Conservation (phyloP, 2,329 filamentous ascomycete species). For the Gnomoniopsis sp. region DNA sequence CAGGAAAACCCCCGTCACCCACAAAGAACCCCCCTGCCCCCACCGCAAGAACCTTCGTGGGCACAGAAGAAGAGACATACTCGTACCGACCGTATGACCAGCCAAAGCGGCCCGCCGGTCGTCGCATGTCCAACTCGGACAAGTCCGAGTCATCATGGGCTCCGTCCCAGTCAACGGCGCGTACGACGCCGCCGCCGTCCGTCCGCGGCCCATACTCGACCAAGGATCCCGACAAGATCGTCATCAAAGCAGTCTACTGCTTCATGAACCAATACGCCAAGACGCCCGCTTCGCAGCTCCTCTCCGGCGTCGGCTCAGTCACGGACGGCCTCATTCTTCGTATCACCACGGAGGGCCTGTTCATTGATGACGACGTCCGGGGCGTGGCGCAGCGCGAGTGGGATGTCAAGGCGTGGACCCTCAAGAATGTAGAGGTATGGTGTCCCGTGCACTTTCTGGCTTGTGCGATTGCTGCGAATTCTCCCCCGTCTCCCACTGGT, state of each 20-base stretch:
- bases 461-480: slow-evolving; percentile 36
- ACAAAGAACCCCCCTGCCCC: slow-evolving; percentile 40
- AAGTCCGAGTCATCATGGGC: slow-evolving; percentile 85
- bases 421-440: slow-evolving; percentile 90
- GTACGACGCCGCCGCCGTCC: slow-evolving; percentile 79
- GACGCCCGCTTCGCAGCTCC: slow-evolving; percentile 85
- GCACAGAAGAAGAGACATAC: slow-evolving; percentile 62
- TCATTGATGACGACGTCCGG: slow-evolving; percentile 94
- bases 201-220: slow-evolving; percentile 77
- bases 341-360: slow-evolving; percentile 90
- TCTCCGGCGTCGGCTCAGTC: slow-evolving; percentile 78
- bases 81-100: slow-evolving; percentile 78
- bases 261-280: slow-evolving; percentile 88
- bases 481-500: slow-evolving; percentile 32
- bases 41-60: slow-evolving; percentile 56
- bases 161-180: slow-evolving; percentile 76
- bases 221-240: slow-evolving; percentile 91
- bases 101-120: slow-evolving; percentile 49
- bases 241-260: slow-evolving; percentile 87
- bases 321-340: slow-evolving; percentile 90
- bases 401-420: slow-evolving; percentile 97
- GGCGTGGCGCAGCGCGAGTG: slow-evolving; percentile 93
- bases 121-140: slow-evolving; percentile 65
- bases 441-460: slow-evolving; percentile 63
- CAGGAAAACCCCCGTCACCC: slow-evolving; percentile 33